phyloP scores from a whole-genome alignment of 139 green algal genomes.

The Klebsormidium nitens region DNA sequence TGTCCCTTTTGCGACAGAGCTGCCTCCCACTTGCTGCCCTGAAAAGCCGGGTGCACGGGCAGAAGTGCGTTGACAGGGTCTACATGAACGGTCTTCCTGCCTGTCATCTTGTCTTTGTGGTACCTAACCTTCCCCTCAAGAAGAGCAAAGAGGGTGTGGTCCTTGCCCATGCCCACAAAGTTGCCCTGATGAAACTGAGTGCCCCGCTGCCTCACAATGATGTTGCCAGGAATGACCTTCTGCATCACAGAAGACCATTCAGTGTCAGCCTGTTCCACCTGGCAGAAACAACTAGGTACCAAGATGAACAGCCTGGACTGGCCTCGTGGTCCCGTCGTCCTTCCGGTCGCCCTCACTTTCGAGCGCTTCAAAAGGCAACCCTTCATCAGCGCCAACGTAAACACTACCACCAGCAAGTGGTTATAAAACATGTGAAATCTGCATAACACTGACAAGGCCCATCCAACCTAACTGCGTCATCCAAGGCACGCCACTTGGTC shows the following conservation, averaged over 20 bases:
- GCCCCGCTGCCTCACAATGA: constrained; percentile 88
- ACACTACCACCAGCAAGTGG: too few species aligned
- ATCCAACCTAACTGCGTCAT: not conserved
- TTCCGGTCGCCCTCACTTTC: too few species aligned
- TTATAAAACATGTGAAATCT: too few species aligned
- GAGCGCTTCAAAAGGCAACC: too few species aligned
- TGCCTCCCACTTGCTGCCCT: too few species aligned
- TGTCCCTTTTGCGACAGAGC: too few species aligned
- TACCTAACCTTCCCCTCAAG: constrained; percentile 68
- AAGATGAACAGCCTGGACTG: not conserved
- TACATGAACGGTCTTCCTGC: constrained; percentile 21
- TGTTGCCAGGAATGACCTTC: constrained; percentile 70
- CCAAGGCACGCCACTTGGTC: too few species aligned
- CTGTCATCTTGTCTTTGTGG: constrained; percentile 13
- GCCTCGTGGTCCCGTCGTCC: not conserved
- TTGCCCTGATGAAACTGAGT: constrained; percentile 76
- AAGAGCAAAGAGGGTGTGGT: constrained; percentile 86
- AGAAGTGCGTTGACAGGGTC: constrained; percentile 23
- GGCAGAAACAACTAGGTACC: not conserved
- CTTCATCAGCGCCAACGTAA: too few species aligned
- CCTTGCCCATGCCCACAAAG: constrained; percentile 76
- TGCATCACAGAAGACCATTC: constrained; percentile 18
- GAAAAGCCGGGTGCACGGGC: constrained; percentile 34
- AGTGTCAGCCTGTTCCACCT: not conserved
- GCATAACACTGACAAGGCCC: not conserved